Evolutionary conservation across 2,329 filamentous ascomycete genomes (phyloP).

Genomic region (Hypoxylon sp.): DNA sequence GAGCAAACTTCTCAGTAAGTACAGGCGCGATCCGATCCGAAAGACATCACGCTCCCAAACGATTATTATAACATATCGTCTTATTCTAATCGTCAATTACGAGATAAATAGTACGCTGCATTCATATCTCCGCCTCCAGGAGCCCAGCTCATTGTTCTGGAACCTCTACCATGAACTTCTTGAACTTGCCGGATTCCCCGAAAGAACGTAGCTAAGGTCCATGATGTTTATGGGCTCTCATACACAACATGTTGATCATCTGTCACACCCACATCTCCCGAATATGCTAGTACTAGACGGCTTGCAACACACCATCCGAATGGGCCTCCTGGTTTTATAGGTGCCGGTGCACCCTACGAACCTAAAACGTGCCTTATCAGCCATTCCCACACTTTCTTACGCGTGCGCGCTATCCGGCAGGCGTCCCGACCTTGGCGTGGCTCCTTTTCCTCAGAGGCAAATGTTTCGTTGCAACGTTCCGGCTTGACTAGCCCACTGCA

Average conservation of each 20-base stretch:
- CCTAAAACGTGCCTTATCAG: neutral
- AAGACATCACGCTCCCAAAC: neutral
- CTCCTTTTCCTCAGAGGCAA: neutral
- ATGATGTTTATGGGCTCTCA: neutral
- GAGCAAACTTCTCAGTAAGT: neutral
- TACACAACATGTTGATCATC: neutral
- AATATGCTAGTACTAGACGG: neutral
- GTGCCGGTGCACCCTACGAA: neutral
- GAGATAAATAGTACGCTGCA: neutral
- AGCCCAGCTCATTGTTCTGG: neutral
- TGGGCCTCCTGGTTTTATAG: neutral
- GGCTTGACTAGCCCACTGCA: neutral
- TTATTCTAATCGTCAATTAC: neutral
- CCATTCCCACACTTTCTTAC: neutral
- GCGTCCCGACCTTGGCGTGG: neutral
- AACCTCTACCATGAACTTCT: neutral
- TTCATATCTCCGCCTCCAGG: neutral
- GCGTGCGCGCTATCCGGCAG: neutral
- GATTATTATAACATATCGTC: too few relatives aligned
- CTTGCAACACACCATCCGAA: neutral
- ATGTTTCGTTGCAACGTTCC: neutral
- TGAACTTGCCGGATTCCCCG: neutral
- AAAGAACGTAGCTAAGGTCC: neutral
- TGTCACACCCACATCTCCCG: neutral
- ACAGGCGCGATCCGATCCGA: conserved; percentile 7